Evolutionary conservation across 495 filamentous ascomycete genomes (phyloP).

Genomic region (Cairneyella variabilis): DNA sequence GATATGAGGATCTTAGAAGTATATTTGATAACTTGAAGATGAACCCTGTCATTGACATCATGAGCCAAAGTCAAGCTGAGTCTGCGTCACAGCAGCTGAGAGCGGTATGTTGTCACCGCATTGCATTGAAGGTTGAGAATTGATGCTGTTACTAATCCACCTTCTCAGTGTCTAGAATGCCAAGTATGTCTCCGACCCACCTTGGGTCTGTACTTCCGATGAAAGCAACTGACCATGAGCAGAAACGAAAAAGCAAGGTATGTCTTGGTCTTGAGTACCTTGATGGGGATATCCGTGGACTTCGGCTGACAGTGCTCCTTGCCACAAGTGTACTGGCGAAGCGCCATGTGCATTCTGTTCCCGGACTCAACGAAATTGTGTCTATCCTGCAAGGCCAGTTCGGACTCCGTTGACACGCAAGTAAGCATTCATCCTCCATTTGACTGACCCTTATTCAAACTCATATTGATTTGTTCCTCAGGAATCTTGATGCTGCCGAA

Average conservation of each 20-base stretch:
- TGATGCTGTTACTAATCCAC: too few relatives aligned
- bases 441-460: too few relatives aligned
- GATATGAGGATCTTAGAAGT: too few relatives aligned
- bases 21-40: too few relatives aligned
- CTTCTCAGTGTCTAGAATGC: conserved; percentile 13
- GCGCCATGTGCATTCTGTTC: conserved; percentile 29
- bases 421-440: conserved; percentile 20
- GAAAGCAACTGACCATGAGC: neutral
- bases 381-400: conserved; percentile 28
- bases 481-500: conserved; percentile 33
- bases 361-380: conserved; percentile 25
- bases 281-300: neutral
- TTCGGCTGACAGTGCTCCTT: neutral
- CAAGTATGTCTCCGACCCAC: conserved; percentile 6
- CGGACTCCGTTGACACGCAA: conserved; percentile 33
- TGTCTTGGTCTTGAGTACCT: too few relatives aligned
- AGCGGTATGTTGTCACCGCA: neutral
- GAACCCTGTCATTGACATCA: too few relatives aligned
- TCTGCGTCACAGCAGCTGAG: neutral
- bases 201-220: neutral
- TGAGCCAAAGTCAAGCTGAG: too few relatives aligned
- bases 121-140: too few relatives aligned
- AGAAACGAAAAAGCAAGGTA: conserved; percentile 16
- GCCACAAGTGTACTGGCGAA: conserved; percentile 29
- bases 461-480: too few relatives aligned